phyloP scores from a whole-genome alignment of 1,284 basidiomycete genomes.

The Flammula alnicola region DNA sequence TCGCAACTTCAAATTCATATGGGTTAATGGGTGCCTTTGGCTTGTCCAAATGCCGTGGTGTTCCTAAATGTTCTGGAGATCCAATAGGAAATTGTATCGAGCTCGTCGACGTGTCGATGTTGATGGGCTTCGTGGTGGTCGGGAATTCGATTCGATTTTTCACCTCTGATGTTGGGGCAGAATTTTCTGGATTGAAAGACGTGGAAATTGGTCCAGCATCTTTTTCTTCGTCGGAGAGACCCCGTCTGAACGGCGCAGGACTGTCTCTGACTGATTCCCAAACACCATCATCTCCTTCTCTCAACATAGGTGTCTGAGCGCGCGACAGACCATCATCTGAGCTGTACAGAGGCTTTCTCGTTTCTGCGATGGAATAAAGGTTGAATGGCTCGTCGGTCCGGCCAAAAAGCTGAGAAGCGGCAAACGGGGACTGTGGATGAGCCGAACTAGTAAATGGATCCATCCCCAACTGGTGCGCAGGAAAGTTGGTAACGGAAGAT shows the following conservation, averaged over 20 bases:
- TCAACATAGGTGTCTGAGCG: slow-evolving; percentile 53
- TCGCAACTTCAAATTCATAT: slow-evolving; percentile 67
- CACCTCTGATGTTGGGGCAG: slow-evolving; percentile 47
- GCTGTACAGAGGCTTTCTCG: slow-evolving; percentile 54
- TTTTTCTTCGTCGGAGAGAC: slow-evolving; percentile 79
- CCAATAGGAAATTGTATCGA: slow-evolving; percentile 81
- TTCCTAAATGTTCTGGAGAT: slow-evolving; percentile 73
- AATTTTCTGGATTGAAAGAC: slow-evolving; percentile 49
- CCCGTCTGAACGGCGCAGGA: slow-evolving; percentile 83
- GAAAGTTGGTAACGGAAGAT: slow-evolving; percentile 67
- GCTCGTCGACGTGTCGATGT: slow-evolving; percentile 57
- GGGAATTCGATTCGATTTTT: slow-evolving; percentile 64
- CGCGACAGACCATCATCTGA: slow-evolving; percentile 62
- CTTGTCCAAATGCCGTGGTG: slow-evolving; percentile 52
- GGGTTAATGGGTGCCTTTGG: slow-evolving; percentile 67
- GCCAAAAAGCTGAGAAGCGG: slow-evolving; percentile 85
- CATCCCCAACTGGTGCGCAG: slow-evolving; percentile 64
- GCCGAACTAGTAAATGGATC: slow-evolving; percentile 43
- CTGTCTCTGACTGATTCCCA: slow-evolving; percentile 60
- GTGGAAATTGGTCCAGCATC: slow-evolving; percentile 46
- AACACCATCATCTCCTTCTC: slow-evolving; percentile 46
- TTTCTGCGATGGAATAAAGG: slow-evolving; percentile 80
- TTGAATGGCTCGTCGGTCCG: slow-evolving; percentile 76
- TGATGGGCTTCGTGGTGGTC: slow-evolving; percentile 48
- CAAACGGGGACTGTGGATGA: slow-evolving; percentile 83